Conservation (phyloP, 2,329 filamentous ascomycete genomes). For the Balansia obtecta region DNA sequence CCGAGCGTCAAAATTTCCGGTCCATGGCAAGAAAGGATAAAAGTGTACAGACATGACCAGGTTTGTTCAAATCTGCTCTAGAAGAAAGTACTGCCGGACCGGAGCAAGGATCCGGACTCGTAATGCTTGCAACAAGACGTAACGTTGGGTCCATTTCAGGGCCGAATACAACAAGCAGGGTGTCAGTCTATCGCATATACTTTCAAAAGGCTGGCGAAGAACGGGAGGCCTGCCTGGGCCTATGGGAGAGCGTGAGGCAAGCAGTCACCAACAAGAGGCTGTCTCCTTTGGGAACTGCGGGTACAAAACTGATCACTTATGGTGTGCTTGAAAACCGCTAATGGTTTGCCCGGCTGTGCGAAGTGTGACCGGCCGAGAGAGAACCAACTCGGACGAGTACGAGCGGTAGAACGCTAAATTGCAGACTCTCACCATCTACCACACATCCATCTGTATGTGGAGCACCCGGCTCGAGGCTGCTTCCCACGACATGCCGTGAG, state of each 20-base stretch:
- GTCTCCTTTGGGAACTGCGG: too few relatives aligned
- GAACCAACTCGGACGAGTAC: not conserved
- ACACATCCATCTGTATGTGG: not conserved
- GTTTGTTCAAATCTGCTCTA: not conserved
- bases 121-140: not conserved
- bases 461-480: not conserved
- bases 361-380: not conserved
- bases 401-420: not conserved
- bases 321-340: not conserved
- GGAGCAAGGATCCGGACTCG: not conserved
- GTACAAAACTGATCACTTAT: not conserved
- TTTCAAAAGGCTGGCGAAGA: not conserved
- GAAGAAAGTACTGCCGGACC: not conserved
- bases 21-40: not conserved
- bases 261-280: too few relatives aligned
- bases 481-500: not conserved
- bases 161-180: not conserved
- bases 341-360: not conserved
- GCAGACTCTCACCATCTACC: not conserved
- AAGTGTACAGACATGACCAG: not conserved
- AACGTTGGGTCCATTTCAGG: constrained; percentile 2
- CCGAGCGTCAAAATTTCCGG: not conserved
- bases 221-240: not conserved
- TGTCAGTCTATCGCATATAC: not conserved
- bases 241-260: not conserved